Percentiles rank a stretch among this genome's conserved stretches.
phyloP scores from a whole-genome alignment of 129 eudicot species.

The Ambrosia trifida region DNA sequence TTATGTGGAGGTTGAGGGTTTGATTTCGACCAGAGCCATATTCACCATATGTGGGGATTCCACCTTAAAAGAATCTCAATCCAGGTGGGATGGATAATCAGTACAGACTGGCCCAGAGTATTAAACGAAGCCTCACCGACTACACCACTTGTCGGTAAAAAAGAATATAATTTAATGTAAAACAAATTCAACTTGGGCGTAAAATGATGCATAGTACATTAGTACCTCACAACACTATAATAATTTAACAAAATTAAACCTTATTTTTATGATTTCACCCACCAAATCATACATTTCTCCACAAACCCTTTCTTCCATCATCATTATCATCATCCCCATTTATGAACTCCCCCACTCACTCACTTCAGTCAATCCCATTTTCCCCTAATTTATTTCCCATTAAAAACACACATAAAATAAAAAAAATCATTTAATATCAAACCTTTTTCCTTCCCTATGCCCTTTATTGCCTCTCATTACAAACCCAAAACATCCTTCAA shows the following conservation, averaged over 20 bases:
- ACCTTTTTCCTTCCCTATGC: conserved; percentile 13
- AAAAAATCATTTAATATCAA: not conserved
- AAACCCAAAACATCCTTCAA: conserved; percentile 32
- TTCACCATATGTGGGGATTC: too few relatives aligned
- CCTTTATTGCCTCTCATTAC: conserved; percentile 34
- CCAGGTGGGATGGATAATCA: too few relatives aligned
- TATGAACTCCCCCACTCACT: conserved; percentile 30
- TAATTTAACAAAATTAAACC: conserved; percentile 48
- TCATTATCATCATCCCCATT: conserved; percentile 40
- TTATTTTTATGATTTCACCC: conserved; percentile 42
- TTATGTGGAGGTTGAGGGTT: too few relatives aligned
- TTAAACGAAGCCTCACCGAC: too few relatives aligned
- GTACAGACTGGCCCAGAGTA: too few relatives aligned
- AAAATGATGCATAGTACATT: not conserved
- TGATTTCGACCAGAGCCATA: too few relatives aligned
- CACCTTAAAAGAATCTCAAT: too few relatives aligned
- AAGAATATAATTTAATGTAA: too few relatives aligned
- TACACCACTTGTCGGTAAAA: too few relatives aligned
- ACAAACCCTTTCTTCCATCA: conserved; percentile 14
- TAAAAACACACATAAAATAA: conserved; percentile 13
- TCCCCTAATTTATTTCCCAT: conserved; percentile 18
- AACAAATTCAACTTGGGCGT: not conserved
- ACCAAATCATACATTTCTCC: conserved; percentile 32
- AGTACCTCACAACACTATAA: conserved; percentile 11
- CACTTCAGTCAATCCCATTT: conserved; percentile 22